Base-by-base conservation (phyloP, 257 asterid genomes). In the Gynochthodes officinalis region DNA sequence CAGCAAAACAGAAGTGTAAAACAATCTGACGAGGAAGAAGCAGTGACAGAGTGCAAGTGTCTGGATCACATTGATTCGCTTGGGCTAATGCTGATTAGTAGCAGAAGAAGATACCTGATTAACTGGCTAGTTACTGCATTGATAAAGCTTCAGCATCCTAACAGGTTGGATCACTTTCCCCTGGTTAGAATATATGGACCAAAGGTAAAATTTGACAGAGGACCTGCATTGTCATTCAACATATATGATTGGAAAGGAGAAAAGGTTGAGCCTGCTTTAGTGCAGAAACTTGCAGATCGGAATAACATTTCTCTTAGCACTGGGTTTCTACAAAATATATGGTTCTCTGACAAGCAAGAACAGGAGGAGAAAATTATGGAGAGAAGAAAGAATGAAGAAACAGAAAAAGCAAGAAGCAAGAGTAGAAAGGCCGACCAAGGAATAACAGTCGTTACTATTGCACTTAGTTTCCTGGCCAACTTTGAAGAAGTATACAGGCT, bases 241-340 rank as follows among this genome's bases (percentile, higher is more conserved):
- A 70, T 91, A 65, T 77, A 79, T 16, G 99, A 94, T 73, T 94
- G 97, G 99, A 89, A 91, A 82, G 92, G 89, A 16, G 97, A 94
- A 57, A 89, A 78, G 77, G 87, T 94, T 1, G 99, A 94, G 8
- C 89, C 97, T 9, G 77, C 82, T 73, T 84, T 94, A 4, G 90
- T 94, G 23, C 99, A 94, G 86, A 94, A 94, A 73, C 93, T 94
- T 16, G 99, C 97, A 2, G 97, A 87, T 40, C 73, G 97, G 62
- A 85, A 72, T 19, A 83, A 89, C 46, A 88, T 94, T 40, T 89
- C 99, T 8, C 86, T 91, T 30, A 81, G 95, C 72, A 77, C 69
- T 28, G 99, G 95, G 50, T 77, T 85, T 32, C 61, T 94, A 82
- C 86, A 66, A 43, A 81, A 82, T 72, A 68, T 91, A 72, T 91